Percentiles rank a stretch among this genome's conserved stretches.
phyloP scores from a whole-genome alignment of 306 rosid genomes.

The Casuarina equisetifolia region DNA sequence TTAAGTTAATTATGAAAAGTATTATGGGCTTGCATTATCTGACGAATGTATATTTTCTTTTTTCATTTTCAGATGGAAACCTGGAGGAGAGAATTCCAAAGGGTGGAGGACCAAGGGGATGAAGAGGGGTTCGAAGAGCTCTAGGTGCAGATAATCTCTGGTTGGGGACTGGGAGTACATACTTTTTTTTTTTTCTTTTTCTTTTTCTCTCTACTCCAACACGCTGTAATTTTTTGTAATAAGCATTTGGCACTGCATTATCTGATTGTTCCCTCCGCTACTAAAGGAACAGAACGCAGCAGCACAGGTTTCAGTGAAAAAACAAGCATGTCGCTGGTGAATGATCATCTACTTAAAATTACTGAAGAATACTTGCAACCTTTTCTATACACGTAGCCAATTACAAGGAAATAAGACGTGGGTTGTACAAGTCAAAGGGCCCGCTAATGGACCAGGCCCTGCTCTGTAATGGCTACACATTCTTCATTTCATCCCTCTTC shows the following conservation, averaged over 20 bases:
- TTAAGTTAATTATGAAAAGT: background rate
- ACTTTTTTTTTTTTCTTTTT: background rate
- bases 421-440: too few relatives aligned
- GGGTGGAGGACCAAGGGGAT: constrained; percentile 64
- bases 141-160: constrained; percentile 14
- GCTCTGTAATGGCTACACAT: too few relatives aligned
- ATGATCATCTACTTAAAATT: too few relatives aligned
- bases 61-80: constrained; percentile 49
- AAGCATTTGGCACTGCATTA: background rate
- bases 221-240: background rate
- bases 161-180: background rate
- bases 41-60: constrained; percentile 16
- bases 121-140: constrained; percentile 81
- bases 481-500: background rate
- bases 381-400: too few relatives aligned
- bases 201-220: background rate
- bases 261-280: background rate
- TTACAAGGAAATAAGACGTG: too few relatives aligned
- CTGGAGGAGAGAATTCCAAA: constrained; percentile 53
- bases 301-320: too few relatives aligned
- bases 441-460: too few relatives aligned
- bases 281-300: too few relatives aligned
- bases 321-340: too few relatives aligned
- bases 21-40: background rate
- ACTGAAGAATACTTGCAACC: too few relatives aligned